Evolutionary conservation across 2,329 filamentous ascomycete genomes (phyloP).

Genomic region (Dactylellina haptotyla): DNA sequence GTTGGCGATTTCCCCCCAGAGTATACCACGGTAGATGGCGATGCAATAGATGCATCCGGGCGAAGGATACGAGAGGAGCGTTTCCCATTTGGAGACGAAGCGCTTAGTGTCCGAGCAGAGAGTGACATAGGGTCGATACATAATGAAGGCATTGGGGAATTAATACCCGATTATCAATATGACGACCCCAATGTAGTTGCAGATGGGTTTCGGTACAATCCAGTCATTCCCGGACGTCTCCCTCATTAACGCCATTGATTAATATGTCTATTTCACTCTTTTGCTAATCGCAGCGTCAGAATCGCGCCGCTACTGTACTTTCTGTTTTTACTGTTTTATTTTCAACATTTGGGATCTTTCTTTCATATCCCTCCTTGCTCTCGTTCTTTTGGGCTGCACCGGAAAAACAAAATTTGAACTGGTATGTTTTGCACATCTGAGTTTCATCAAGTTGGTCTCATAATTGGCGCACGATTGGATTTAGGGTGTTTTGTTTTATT

Average conservation of each 20-base stretch:
- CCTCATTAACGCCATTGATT: constrained; percentile 3
- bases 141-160: constrained; percentile 3
- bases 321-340: not conserved
- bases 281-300: too few species aligned
- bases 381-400: not conserved
- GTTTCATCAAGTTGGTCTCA: not conserved
- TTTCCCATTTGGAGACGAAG: constrained; percentile 48
- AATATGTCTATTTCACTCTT: too few species aligned
- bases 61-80: constrained; percentile 39
- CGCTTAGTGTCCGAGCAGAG: constrained; percentile 35
- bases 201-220: constrained; percentile 47
- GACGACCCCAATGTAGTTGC: constrained; percentile 47
- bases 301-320: too few species aligned
- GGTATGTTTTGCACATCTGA: constrained; percentile 1
- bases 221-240: constrained; percentile 16
- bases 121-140: constrained; percentile 40
- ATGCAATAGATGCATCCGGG: constrained; percentile 27
- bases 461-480: constrained; percentile 26
- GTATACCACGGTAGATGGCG: constrained; percentile 45
- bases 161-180: constrained; percentile 45
- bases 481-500: constrained; percentile 24
- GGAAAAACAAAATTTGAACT: constrained; percentile 4
- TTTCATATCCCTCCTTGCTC: not conserved
- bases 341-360: not conserved
- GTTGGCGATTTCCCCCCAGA: constrained; percentile 46